phyloP scores from a whole-genome alignment of 2,329 filamentous ascomycete genomes.

The Aspergillus sclerotialis region DNA sequence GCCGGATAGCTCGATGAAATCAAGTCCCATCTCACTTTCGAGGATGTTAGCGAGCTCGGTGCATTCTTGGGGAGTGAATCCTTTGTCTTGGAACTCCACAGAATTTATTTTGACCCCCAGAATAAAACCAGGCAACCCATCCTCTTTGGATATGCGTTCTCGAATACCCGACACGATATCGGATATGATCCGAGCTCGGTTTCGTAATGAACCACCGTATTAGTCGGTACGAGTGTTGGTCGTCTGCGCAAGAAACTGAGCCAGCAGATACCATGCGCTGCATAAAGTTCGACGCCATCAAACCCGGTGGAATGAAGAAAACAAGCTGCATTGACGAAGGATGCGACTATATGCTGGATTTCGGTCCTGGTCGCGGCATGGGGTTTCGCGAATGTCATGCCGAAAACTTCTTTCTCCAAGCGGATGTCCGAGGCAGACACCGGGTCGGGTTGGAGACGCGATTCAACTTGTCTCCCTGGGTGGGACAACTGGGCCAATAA shows the following conservation, averaged over 20 bases:
- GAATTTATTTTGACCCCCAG: constrained; percentile 55
- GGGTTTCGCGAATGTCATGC: constrained; percentile 29
- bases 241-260: constrained; percentile 48
- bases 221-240: constrained; percentile 54
- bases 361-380: constrained; percentile 23
- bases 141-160: too few relatives aligned
- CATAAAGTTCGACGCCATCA: constrained; percentile 46
- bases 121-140: constrained; percentile 31
- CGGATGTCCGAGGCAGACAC: constrained; percentile 47
- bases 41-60: constrained; percentile 33
- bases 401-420: constrained; percentile 27
- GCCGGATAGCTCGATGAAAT: constrained; percentile 52
- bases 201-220: constrained; percentile 61
- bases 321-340: constrained; percentile 56
- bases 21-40: constrained; percentile 25
- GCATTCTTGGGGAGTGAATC: constrained; percentile 44
- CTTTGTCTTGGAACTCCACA: constrained; percentile 47
- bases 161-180: constrained; percentile 43
- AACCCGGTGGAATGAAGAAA: constrained; percentile 58
- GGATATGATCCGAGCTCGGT: constrained; percentile 55
- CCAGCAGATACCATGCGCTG: constrained; percentile 52
- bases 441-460: constrained; percentile 41
- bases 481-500: constrained; percentile 58
- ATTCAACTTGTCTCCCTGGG: constrained; percentile 51
- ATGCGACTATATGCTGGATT: constrained; percentile 50